A percentile compares a stretch with the other conserved stretches of the same genome.
These are phyloP conservation scores for Corylus heterophylla DNA, from an alignment of 306 rosid species.

Conservation along the genomic window DNA sequence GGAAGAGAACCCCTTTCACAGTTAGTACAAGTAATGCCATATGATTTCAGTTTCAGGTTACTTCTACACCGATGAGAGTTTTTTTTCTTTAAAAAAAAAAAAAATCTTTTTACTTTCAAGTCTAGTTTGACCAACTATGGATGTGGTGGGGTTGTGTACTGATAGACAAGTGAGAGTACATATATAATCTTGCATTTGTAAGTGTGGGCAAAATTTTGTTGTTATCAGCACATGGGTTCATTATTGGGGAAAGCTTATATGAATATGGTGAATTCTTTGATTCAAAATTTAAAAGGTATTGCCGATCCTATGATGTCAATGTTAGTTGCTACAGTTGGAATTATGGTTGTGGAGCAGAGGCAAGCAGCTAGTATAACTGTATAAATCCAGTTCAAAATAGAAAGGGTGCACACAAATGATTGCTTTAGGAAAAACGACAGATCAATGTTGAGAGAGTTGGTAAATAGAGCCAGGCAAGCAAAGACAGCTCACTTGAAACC, in stretches of 20 bases:
- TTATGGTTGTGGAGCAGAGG: not conserved
- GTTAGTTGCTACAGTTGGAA: too few relatives aligned
- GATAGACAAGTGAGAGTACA: constrained; percentile 31
- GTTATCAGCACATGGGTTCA: constrained; percentile 18
- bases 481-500: not conserved
- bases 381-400: not conserved
- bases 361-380: not conserved
- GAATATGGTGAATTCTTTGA: constrained; percentile 23
- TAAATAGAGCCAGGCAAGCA: not conserved
- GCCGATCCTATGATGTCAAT: not conserved
- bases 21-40: constrained; percentile 63
- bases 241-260: constrained; percentile 26
- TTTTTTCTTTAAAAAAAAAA: not conserved
- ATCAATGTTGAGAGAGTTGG: not conserved
- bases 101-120: not conserved
- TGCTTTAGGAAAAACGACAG: too few relatives aligned
- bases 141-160: constrained; percentile 34
- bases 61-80: constrained; percentile 50
- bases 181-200: constrained; percentile 13
- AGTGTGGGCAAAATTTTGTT: constrained; percentile 12
- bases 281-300: not conserved
- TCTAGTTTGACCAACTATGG: constrained; percentile 18
- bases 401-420: too few relatives aligned
- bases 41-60: constrained; percentile 83
- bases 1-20: constrained; percentile 58